Conservation (phyloP, 1,284 basidiomycete species). For the Fomitopsis palustris region DNA sequence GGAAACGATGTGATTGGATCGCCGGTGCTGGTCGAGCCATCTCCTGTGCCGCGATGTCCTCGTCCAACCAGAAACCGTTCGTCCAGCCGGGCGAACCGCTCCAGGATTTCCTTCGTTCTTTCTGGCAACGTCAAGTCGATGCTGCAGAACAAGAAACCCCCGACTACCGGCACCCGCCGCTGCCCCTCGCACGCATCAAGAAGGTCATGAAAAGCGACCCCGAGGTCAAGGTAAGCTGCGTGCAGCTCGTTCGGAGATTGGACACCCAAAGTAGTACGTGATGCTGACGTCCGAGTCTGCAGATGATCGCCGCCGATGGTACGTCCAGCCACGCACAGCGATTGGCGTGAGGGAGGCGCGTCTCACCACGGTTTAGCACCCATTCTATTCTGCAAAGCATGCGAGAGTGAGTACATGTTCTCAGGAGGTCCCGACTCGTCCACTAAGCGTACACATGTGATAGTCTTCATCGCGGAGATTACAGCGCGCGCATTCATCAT, state of each 20-base stretch:
- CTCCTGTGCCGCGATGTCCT: conserved; percentile 16
- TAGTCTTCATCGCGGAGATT: conserved; percentile 94
- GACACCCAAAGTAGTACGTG: not conserved
- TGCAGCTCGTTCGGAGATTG: not conserved
- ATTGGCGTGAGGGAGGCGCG: conserved; percentile 9
- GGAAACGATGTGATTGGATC: not conserved
- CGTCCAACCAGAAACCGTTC: conserved; percentile 34
- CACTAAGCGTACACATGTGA: not conserved
- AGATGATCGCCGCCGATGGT: conserved; percentile 98
- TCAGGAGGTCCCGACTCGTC: not conserved
- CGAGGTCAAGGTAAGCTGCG: conserved; percentile 82
- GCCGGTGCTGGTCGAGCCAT: not conserved
- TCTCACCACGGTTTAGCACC: conserved; percentile 53
- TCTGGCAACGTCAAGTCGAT: conserved; percentile 83
- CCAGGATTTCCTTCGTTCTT: conserved; percentile 73
- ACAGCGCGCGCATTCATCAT: conserved; percentile 92
- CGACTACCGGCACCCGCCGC: conserved; percentile 80
- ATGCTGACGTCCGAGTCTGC: conserved; percentile 2
- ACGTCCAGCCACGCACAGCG: conserved; percentile 21
- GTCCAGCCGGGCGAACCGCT: conserved; percentile 75
- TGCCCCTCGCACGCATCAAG: conserved; percentile 92
- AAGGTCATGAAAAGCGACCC: conserved; percentile 99
- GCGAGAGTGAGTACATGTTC: conserved; percentile 72
- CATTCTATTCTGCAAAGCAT: conserved; percentile 93
- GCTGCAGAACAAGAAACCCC: conserved; percentile 78